Conservation (phyloP, 2,329 filamentous ascomycete species). For the Pleurostoma richardsiae region DNA sequence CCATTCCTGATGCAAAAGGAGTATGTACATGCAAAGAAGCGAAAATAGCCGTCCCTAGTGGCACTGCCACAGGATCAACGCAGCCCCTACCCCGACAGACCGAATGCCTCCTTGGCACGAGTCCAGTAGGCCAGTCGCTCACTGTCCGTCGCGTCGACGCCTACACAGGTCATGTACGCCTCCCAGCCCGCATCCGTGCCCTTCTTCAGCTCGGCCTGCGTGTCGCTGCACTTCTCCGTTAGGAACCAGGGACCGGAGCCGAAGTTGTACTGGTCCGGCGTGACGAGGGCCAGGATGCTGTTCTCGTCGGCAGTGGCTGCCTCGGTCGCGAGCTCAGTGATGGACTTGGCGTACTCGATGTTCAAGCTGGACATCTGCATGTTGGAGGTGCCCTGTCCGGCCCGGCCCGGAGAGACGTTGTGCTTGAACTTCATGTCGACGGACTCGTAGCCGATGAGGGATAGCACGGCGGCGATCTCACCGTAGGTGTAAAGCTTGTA, state of each 20-base stretch:
- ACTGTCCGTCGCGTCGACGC: slow-evolving; percentile 18
- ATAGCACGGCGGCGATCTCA: slow-evolving; percentile 65
- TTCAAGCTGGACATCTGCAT: slow-evolving; percentile 35
- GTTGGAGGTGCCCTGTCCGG: slow-evolving; percentile 55
- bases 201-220: slow-evolving; percentile 24
- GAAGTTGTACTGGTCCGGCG: slow-evolving; percentile 47
- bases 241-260: slow-evolving; percentile 48
- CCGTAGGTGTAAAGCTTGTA: slow-evolving; percentile 50
- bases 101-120: slow-evolving; percentile 30
- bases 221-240: slow-evolving; percentile 32
- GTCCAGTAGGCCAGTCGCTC: slow-evolving; percentile 34
- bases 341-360: slow-evolving; percentile 37
- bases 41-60: too few relatives aligned
- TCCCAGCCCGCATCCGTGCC: slow-evolving; percentile 35
- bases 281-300: slow-evolving; percentile 37
- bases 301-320: slow-evolving; percentile 22
- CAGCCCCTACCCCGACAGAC: too few relatives aligned
- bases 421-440: slow-evolving; percentile 65
- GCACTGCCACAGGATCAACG: too few relatives aligned
- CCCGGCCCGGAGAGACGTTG: slow-evolving; percentile 49
- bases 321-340: slow-evolving; percentile 28
- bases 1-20: too few relatives aligned
- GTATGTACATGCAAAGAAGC: too few relatives aligned
- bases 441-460: slow-evolving; percentile 68
- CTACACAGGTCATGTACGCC: slow-evolving; percentile 44